A percentile compares a stretch with the other conserved stretches of the same genome.
phyloP scores from a whole-genome alignment of 768 basidiomycete species.

The Podaxis carcinomalis region DNA sequence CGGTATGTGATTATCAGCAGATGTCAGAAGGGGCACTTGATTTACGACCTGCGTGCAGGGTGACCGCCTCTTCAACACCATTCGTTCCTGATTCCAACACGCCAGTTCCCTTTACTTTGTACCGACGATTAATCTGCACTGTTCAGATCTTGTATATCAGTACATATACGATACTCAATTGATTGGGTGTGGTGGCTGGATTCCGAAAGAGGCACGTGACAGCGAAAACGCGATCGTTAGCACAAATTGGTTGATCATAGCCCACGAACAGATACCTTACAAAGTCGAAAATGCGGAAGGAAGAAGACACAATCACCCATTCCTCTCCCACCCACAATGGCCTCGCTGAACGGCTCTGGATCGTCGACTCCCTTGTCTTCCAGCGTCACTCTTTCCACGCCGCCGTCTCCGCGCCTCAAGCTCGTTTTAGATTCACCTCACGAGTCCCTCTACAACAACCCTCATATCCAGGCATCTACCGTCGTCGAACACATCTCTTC shows the following conservation, averaged over 20 bases:
- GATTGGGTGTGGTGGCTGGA: neutral
- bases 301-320: constrained; percentile 2
- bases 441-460: constrained; percentile 34
- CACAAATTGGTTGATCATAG: constrained; percentile 31
- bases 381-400: constrained; percentile 33
- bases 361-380: constrained; percentile 37
- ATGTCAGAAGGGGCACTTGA: neutral
- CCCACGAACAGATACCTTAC: constrained; percentile 12
- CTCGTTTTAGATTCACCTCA: constrained; percentile 19
- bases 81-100: constrained; percentile 29
- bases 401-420: constrained; percentile 29
- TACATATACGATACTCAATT: neutral
- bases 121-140: neutral
- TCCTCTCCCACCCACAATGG: constrained; percentile 14
- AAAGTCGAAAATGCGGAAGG: constrained; percentile 15
- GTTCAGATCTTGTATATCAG: neutral
- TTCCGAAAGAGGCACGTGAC: constrained; percentile 17
- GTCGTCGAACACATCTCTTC: constrained; percentile 69
- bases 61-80: constrained; percentile 79
- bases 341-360: constrained; percentile 25
- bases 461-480: constrained; percentile 51
- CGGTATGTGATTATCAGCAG: constrained; percentile 46
- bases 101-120: no score
- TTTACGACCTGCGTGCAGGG: constrained; percentile 47
- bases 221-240: constrained; percentile 39